A percentile compares a stretch with the other conserved stretches of the same genome.
phyloP scores from a whole-genome alignment of 1,284 basidiomycete genomes.

The Puccinia brachypodii region DNA sequence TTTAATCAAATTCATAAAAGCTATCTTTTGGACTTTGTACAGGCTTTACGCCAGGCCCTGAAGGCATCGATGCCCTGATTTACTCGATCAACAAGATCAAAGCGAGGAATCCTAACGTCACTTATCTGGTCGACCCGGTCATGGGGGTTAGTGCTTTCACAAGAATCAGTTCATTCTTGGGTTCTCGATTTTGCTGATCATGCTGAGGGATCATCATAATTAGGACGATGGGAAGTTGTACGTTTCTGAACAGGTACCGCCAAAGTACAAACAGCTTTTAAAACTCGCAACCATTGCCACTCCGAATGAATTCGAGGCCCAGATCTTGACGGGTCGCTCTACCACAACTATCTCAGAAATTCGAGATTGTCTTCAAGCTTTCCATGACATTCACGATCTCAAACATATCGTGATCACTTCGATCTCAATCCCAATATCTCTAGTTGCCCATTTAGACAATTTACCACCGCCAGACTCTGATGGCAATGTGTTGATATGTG shows the following conservation, averaged over 20 bases:
- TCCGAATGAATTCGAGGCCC: slow-evolving; percentile 97
- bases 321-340: slow-evolving; percentile 70
- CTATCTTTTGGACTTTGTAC: background rate
- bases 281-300: slow-evolving; percentile 83
- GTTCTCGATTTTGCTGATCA: slow-evolving; percentile 64
- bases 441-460: slow-evolving; percentile 54
- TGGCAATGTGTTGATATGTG: slow-evolving; percentile 51
- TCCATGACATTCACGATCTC: slow-evolving; percentile 74
- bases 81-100: background rate
- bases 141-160: slow-evolving; percentile 35
- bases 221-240: slow-evolving; percentile 83
- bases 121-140: slow-evolving; percentile 41
- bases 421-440: slow-evolving; percentile 61
- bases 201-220: background rate
- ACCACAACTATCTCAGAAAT: slow-evolving; percentile 70
- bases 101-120: slow-evolving; percentile 34
- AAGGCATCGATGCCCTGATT: slow-evolving; percentile 36
- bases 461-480: slow-evolving; percentile 46
- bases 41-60: slow-evolving; percentile 43
- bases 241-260: slow-evolving; percentile 81
- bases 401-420: slow-evolving; percentile 90
- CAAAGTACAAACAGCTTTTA: slow-evolving; percentile 79
- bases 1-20: background rate
- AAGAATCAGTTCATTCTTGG: slow-evolving; percentile 53
- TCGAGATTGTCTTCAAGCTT: slow-evolving; percentile 67